Conservation (phyloP, 805 yeast species). For the Peterozyma xylosa region DNA sequence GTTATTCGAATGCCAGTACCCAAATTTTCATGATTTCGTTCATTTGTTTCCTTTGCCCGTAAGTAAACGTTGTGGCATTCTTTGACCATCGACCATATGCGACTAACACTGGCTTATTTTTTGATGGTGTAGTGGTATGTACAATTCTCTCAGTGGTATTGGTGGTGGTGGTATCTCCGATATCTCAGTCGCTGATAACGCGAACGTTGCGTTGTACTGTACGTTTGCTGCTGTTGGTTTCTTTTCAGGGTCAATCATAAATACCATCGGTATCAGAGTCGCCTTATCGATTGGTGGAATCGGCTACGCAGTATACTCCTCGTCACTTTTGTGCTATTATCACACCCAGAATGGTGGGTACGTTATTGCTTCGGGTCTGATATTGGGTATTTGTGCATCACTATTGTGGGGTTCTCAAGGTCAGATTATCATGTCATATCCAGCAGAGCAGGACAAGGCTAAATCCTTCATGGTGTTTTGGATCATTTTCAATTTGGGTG, state of each 20-base stretch:
- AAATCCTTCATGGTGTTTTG: conserved; percentile 47
- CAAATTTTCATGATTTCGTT: conserved; percentile 40
- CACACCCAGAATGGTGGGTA: conserved; percentile 41
- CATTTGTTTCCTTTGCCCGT: conserved; percentile 38
- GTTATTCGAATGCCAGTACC: conserved; percentile 30
- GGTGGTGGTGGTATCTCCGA: conserved; percentile 37
- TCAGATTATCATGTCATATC: conserved; percentile 48
- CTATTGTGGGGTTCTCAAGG: conserved; percentile 56
- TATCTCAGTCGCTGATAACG: conserved; percentile 34
- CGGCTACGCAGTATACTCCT: conserved; percentile 48
- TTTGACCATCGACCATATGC: conserved; percentile 20
- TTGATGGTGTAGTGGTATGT: conserved; percentile 30
- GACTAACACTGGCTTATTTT: conserved; percentile 34
- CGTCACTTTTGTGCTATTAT: conserved; percentile 40
- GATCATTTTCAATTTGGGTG: conserved; percentile 56
- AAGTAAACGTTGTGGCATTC: conserved; percentile 28
- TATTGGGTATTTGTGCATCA: conserved; percentile 48
- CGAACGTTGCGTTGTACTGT: conserved; percentile 44
- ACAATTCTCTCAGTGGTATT: conserved; percentile 41
- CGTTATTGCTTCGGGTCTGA: conserved; percentile 49
- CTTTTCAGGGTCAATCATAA: conserved; percentile 48
- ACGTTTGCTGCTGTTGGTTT: conserved; percentile 53
- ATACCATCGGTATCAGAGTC: conserved; percentile 36
- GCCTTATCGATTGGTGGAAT: conserved; percentile 44
- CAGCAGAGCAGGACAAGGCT: conserved; percentile 46